Evolutionary conservation across 257 asterid genomes (phyloP).

Genomic region (Lycium barbarum): DNA sequence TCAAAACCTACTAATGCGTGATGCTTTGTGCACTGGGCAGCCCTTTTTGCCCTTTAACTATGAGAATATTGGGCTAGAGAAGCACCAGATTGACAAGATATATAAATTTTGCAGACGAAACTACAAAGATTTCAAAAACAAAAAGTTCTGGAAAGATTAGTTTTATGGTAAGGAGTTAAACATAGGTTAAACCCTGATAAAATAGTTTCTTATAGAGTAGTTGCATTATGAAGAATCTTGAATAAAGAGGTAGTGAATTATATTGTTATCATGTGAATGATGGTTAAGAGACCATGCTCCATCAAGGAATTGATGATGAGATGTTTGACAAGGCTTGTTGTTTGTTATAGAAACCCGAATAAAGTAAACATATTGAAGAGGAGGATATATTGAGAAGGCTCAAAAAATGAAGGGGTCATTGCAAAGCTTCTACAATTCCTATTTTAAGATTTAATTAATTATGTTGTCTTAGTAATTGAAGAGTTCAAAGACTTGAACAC

Average conservation of each 20-base stretch:
- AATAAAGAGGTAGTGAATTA: too few relatives aligned
- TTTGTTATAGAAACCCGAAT: not conserved
- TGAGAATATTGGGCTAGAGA: not conserved
- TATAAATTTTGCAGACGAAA: not conserved
- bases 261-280: not conserved
- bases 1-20: too few relatives aligned
- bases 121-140: not conserved
- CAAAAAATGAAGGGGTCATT: not conserved
- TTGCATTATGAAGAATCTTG: not conserved
- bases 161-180: not conserved
- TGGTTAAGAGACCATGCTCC: not conserved
- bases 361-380: not conserved
- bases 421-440: not conserved
- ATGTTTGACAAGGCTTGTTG: not conserved
- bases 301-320: not conserved
- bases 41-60: not conserved
- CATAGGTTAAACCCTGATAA: not conserved
- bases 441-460: not conserved
- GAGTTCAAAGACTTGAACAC: not conserved
- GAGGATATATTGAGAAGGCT: too few relatives aligned
- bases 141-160: not conserved
- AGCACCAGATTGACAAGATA: not conserved
- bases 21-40: too few relatives aligned
- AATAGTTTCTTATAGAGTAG: not conserved
- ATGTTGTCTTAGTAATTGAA: conserved; percentile 8